These are phyloP conservation scores for Evansstolkia leycettana DNA, from an alignment of 495 filamentous ascomycete genomes.

Conservation along the genomic window DNA sequence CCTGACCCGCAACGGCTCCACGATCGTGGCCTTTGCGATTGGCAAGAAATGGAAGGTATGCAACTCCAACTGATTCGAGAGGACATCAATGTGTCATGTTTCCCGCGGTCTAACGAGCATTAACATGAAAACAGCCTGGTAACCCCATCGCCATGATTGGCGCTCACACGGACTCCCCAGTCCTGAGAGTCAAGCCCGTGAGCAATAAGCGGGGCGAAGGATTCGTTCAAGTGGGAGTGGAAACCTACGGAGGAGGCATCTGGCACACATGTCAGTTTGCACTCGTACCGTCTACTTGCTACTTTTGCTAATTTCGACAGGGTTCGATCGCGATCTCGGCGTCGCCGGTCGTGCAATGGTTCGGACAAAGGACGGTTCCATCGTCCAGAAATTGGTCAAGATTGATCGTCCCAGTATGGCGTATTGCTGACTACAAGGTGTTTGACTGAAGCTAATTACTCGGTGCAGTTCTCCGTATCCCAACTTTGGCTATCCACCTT, in stretches of 20 bases:
- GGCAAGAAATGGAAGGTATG: conserved; percentile 74
- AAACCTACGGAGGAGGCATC: conserved; percentile 86
- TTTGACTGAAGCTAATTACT: too few species aligned
- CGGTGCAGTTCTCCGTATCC: conserved; percentile 64
- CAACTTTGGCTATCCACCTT: conserved; percentile 87
- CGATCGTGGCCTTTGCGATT: conserved; percentile 89
- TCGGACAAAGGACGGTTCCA: conserved; percentile 57
- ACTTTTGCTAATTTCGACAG: conserved; percentile 11
- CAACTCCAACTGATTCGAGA: not conserved
- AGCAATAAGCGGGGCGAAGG: conserved; percentile 78
- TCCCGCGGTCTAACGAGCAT: too few species aligned
- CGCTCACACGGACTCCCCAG: conserved; percentile 91
- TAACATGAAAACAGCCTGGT: conserved; percentile 43
- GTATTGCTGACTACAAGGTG: too few species aligned
- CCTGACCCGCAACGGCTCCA: conserved; percentile 87
- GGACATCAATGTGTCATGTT: too few species aligned
- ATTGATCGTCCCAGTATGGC: conserved; percentile 65
- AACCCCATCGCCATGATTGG: conserved; percentile 93
- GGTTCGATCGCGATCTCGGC: conserved; percentile 93
- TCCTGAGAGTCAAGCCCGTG: conserved; percentile 81
- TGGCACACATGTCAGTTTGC: conserved; percentile 47
- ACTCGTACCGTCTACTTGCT: not conserved
- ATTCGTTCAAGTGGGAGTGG: conserved; percentile 92
- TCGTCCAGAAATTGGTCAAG: conserved; percentile 78
- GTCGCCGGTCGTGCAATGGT: conserved; percentile 84